Evolutionary conservation across 176 grass and related monocot genomes (phyloP), one percentile per base, ranked within the genome.

Genomic region (Oryza meridionalis): DNA sequence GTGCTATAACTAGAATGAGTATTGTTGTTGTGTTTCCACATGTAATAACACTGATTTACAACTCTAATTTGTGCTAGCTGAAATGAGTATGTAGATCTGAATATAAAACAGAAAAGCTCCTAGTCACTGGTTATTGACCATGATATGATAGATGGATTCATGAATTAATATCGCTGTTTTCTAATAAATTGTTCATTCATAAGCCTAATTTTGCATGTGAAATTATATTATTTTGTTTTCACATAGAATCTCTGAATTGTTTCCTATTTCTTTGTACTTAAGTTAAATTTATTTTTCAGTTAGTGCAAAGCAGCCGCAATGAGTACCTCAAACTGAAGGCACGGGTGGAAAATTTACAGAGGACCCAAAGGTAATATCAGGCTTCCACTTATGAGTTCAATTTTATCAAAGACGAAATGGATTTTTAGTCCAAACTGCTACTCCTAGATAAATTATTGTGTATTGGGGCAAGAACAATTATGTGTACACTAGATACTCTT

Each of bases 291-390:
- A 29, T 86, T 58, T 84, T 93, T 87, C 88, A 96, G 94, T 70
- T 93, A 65, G 84, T 96, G 44, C 89, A 89, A 77, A 99, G 84
- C 62, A 99, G 91, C 78, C 93, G 88, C 19, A 91, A 94, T 16
- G 93, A 99, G 76, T 99, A 94, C 72, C 72, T 96, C 37, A 92
- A 84, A 69, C 88, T 99, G 40, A 96, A 99, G 87, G 51, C 83
- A 19, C 84, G 84, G 16, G 89, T 99, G n/a, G 91, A 94, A 38
- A 86, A 43, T 66, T 84, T 99, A 73, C 97, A 99, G 81, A 85
- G 86, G 74, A 78, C 81, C 44, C 97, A 99, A 86, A 92, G 97
- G 97, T 89, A 84, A 88, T 65, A 79, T 19, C 46, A 76, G 26
- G 75, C 4, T 71, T 72, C 5, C 61, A 21, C 74, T 61, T 9